A percentile compares a stretch with the other conserved stretches of the same genome.
Conservation (phyloP, 148 eudicot genomes). For the Pouteria glomerata region DNA sequence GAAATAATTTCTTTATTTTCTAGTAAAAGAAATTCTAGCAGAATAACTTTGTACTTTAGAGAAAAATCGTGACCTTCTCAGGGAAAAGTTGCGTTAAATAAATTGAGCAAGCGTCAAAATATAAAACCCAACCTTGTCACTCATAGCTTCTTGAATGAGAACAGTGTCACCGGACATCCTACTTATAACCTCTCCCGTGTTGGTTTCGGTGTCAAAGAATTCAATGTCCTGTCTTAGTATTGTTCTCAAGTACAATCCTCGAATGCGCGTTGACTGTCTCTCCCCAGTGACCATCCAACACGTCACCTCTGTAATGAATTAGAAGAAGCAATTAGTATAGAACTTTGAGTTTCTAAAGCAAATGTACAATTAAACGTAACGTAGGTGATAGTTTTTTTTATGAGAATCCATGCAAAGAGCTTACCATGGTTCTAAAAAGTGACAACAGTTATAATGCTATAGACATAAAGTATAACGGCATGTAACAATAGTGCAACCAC, state of each 20-base stretch:
- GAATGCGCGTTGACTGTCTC: slow-evolving; percentile 69
- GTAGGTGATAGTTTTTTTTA: too few relatives aligned
- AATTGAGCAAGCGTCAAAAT: neutral
- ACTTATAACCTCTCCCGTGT: slow-evolving; percentile 78
- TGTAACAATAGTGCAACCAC: too few relatives aligned
- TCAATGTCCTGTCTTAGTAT: slow-evolving; percentile 75
- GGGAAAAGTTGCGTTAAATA: too few relatives aligned
- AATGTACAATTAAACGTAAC: too few relatives aligned
- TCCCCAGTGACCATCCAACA: slow-evolving; percentile 92
- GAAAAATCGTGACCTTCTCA: too few relatives aligned
- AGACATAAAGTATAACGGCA: too few relatives aligned
- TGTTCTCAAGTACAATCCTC: slow-evolving; percentile 68
- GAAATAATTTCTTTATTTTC: too few relatives aligned
- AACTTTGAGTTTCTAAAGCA: neutral
- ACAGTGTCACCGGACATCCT: slow-evolving; percentile 92
- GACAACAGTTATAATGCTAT: too few relatives aligned
- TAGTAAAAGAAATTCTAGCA: too few relatives aligned
- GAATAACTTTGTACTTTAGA: too few relatives aligned
- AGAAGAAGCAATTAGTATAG: neutral
- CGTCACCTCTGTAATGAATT: slow-evolving; percentile 49
- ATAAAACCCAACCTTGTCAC: slow-evolving; percentile 55
- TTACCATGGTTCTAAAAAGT: too few relatives aligned
- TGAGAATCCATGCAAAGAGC: slow-evolving; percentile 4
- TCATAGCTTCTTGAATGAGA: slow-evolving; percentile 93
- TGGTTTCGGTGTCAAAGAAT: slow-evolving; percentile 86